Conservation (phyloP, 139 green algal genomes). For the Yamagishiella unicocca region DNA sequence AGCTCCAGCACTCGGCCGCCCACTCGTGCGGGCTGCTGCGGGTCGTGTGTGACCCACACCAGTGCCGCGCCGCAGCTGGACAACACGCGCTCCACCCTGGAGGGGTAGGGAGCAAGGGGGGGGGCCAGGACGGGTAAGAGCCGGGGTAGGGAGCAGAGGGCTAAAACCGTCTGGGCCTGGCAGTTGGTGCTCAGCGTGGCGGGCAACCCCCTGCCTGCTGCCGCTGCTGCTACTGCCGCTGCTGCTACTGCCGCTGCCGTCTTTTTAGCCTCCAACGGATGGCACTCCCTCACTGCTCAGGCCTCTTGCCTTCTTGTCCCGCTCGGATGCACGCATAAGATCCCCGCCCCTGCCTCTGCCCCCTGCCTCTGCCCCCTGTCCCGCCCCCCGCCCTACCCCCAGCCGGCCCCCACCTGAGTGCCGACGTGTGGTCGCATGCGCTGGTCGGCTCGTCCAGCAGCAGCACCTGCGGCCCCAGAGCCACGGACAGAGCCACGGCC, state of each 20-base stretch:
- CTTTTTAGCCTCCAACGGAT: too few relatives aligned
- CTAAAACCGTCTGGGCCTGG: too few relatives aligned
- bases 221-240: too few relatives aligned
- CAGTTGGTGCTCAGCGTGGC: too few relatives aligned
- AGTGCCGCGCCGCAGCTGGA: slow-evolving; percentile 66
- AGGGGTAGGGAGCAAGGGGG: background rate
- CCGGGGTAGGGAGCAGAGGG: too few relatives aligned
- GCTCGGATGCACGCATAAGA: too few relatives aligned
- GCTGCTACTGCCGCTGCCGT: too few relatives aligned
- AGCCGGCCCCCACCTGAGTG: slow-evolving; percentile 53
- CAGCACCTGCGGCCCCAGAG: slow-evolving; percentile 81
- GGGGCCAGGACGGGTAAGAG: background rate
- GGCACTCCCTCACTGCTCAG: too few relatives aligned
- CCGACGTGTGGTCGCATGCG: slow-evolving; percentile 77
- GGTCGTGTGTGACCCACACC: slow-evolving; percentile 90
- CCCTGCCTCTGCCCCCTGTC: background rate
- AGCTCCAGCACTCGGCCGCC: slow-evolving; percentile 82
- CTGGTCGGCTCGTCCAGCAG: slow-evolving; percentile 90
- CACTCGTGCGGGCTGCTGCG: slow-evolving; percentile 75
- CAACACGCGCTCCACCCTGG: slow-evolving; percentile 79
- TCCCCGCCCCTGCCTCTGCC: background rate
- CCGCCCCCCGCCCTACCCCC: background rate
- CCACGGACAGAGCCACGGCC: slow-evolving; percentile 81
- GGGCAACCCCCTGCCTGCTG: too few relatives aligned
- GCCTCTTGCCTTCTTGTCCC: too few relatives aligned